A percentile compares a stretch with the other conserved stretches of the same genome.
Evolutionary conservation across 352 stramenopile species (phyloP).

Genomic region (Thalassiosira hispida): DNA sequence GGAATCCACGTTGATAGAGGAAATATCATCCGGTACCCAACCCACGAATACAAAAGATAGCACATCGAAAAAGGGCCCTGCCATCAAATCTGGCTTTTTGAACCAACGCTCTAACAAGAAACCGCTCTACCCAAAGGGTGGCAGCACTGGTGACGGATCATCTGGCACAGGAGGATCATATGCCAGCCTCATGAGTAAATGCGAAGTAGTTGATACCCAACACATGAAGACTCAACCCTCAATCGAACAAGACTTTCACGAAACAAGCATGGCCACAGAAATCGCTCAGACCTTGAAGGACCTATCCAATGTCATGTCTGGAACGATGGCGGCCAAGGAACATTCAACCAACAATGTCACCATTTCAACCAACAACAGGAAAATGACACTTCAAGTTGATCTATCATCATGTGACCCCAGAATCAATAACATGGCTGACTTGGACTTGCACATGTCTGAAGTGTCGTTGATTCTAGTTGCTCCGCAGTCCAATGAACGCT

Average conservation of each 20-base stretch:
- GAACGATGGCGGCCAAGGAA: neutral
- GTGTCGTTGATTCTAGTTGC: constrained; percentile 8
- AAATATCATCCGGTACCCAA: neutral
- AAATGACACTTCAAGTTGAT: constrained; percentile 11
- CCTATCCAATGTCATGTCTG: constrained; percentile 14
- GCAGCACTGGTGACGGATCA: constrained; percentile 23
- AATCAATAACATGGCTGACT: constrained; percentile 21
- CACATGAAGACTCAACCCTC: too few species aligned
- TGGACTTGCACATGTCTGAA: constrained; percentile 30
- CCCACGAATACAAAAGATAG: constrained; percentile 5
- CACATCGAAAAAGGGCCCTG: neutral
- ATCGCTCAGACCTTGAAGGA: constrained; percentile 7
- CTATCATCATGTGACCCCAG: constrained; percentile 8
- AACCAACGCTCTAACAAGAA: constrained; percentile 11
- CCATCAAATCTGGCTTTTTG: constrained; percentile 31
- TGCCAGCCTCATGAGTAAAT: constrained; percentile 28
- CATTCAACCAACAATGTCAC: constrained; percentile 3
- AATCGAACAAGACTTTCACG: too few species aligned
- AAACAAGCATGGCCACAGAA: neutral
- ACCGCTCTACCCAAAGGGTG: constrained; percentile 3
- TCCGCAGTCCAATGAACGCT: neutral
- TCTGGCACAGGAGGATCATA: constrained; percentile 13
- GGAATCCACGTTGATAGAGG: neutral
- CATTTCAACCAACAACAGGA: neutral
- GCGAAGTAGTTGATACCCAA: constrained; percentile 21